Conservation (phyloP, 352 stramenopile species). For the Pythium volutum region DNA sequence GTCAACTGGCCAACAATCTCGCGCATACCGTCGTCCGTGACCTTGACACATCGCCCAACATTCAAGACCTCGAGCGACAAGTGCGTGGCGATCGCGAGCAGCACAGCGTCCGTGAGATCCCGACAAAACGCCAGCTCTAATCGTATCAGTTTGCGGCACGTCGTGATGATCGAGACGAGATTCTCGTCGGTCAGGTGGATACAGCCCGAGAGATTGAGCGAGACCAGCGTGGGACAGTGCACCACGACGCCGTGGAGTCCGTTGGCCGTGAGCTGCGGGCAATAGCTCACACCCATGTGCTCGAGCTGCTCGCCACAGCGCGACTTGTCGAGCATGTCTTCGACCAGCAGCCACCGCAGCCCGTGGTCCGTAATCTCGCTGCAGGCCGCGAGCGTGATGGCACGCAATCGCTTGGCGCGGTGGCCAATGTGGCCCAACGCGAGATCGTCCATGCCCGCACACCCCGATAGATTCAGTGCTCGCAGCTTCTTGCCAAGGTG, state of each 20-base stretch:
- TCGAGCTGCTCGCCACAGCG: constrained; percentile 38
- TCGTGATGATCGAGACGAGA: constrained; percentile 64
- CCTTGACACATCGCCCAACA: constrained; percentile 57
- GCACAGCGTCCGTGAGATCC: constrained; percentile 70
- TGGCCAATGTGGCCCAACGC: constrained; percentile 67
- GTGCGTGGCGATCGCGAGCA: constrained; percentile 66
- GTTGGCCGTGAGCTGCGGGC: constrained; percentile 50
- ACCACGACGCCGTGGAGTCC: constrained; percentile 57
- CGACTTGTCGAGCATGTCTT: constrained; percentile 68
- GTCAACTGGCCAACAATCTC: constrained; percentile 72
- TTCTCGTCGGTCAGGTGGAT: constrained; percentile 64
- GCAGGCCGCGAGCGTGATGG: constrained; percentile 56
- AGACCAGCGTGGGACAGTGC: constrained; percentile 52
- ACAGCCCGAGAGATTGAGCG: constrained; percentile 85
- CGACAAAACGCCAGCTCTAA: constrained; percentile 82
- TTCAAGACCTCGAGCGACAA: constrained; percentile 81
- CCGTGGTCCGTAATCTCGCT: constrained; percentile 62
- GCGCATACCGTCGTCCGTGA: constrained; percentile 85
- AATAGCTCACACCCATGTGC: constrained; percentile 82
- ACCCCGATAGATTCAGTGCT: constrained; percentile 64
- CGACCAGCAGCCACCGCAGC: constrained; percentile 45
- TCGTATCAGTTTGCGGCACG: constrained; percentile 63
- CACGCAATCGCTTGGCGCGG: constrained; percentile 46
- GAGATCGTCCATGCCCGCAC: constrained; percentile 66
- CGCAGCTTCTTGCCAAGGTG: constrained; percentile 64